These are phyloP conservation scores for Spinacia oleracea DNA, from an alignment of 179 eudicot species.

Conservation along the genomic window DNA sequence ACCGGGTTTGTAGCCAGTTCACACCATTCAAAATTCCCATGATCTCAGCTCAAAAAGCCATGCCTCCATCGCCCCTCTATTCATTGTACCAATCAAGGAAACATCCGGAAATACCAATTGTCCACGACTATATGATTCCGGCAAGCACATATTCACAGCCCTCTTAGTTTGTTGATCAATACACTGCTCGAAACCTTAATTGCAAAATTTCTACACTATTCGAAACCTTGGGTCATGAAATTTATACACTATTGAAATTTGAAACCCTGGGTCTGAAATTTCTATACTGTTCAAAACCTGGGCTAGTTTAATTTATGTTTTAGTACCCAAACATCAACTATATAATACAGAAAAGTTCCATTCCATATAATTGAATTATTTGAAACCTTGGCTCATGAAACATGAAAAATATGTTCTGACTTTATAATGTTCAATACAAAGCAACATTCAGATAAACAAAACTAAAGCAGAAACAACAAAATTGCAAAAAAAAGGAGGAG, in stretches of 20 bases:
- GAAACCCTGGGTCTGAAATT: neutral
- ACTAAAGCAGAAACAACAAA: conserved; percentile 2
- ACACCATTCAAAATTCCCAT: neutral
- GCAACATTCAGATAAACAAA: neutral
- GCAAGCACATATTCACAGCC: neutral
- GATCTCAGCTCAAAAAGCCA: neutral
- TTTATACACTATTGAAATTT: neutral
- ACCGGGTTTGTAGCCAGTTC: neutral
- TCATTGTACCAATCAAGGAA: neutral
- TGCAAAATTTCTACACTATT: neutral
- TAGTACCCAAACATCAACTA: neutral
- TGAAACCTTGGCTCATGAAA: neutral
- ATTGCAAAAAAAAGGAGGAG: conserved; percentile 8
- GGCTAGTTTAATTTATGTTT: neutral
- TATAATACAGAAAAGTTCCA: neutral
- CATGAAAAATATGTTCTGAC: neutral
- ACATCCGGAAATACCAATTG: neutral
- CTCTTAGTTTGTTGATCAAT: neutral
- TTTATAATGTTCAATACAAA: neutral
- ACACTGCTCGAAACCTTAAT: neutral
- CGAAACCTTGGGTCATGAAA: neutral
- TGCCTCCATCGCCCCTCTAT: neutral
- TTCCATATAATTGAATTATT: neutral
- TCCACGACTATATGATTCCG: neutral
- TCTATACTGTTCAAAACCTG: neutral